These are phyloP conservation scores for Trichophaea hybrida DNA, from an alignment of 2,329 filamentous ascomycete genomes.

Conservation along the genomic window DNA sequence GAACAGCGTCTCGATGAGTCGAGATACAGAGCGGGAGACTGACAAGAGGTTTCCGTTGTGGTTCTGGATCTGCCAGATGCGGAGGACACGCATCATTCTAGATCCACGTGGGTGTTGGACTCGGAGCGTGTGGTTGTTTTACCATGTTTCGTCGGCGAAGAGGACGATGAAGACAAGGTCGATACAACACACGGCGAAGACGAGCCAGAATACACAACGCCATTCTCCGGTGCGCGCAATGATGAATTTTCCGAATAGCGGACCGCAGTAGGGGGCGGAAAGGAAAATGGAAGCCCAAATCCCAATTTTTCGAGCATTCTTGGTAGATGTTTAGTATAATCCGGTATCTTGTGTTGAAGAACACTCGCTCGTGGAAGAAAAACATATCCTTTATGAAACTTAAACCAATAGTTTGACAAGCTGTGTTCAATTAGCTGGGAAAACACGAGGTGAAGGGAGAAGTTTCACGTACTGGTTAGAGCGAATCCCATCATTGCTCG, in stretches of 20 bases:
- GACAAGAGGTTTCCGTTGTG: slow-evolving; percentile 28
- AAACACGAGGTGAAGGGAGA: too few species aligned
- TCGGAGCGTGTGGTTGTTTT: slow-evolving; percentile 34
- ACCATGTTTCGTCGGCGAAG: slow-evolving; percentile 39
- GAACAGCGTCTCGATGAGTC: slow-evolving; percentile 22
- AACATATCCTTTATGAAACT: slow-evolving; percentile 45
- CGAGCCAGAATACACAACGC: slow-evolving; percentile 39
- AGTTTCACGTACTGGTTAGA: slow-evolving; percentile 6
- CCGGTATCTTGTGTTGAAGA: too few species aligned
- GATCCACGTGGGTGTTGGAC: slow-evolving; percentile 31
- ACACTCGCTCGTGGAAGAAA: slow-evolving; percentile 41
- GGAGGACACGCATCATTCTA: slow-evolving; percentile 22
- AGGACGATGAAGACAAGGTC: slow-evolving; percentile 32
- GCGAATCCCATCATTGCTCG: slow-evolving; percentile 18
- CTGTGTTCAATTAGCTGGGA: not conserved
- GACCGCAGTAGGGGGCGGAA: slow-evolving; percentile 30
- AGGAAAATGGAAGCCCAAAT: slow-evolving; percentile 32
- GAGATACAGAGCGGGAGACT: slow-evolving; percentile 18
- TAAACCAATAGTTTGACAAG: slow-evolving; percentile 36
- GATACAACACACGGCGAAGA: slow-evolving; percentile 31
- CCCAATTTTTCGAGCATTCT: slow-evolving; percentile 37
- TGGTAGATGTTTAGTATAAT: too few species aligned
- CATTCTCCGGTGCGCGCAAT: slow-evolving; percentile 34
- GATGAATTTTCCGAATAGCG: slow-evolving; percentile 36
- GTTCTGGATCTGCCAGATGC: slow-evolving; percentile 30